Base-by-base conservation (phyloP, 2,329 filamentous ascomycete species). In the Talaromyces atroroseus region DNA sequence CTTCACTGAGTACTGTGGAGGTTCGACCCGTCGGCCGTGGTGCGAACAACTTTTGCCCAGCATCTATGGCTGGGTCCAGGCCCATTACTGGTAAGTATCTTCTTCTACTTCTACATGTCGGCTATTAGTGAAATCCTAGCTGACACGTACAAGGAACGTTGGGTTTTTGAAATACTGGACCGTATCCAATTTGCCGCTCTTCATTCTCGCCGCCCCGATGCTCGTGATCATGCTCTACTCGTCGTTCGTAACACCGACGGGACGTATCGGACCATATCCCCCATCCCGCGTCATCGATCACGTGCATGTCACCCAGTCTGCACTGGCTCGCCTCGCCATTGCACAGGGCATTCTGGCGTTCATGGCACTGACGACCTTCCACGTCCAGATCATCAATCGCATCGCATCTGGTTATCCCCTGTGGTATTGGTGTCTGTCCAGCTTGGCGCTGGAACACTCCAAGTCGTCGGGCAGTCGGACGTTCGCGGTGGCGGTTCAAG, bases 131-230 rank as follows among this genome's bases (percentile, higher is more conserved):
- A n/a, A n/a, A n/a, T n/a, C 29, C 21, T n/a, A 42, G 16, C 40
- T 24, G n/a, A 26, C 48, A 49, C 11, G 16, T 38, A 21, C 59
- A n/a, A 96, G 92, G 94, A 86, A 92, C 65, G 85, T 88, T 52
- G 94, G 94, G 0, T 87, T 95, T 63, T 80, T 97, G 52, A 82
- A 82, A 58, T 99, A 99, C 76, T 99, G 94, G 94, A 95, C 86
- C 0, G 61, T 87, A 0, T 84, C 87, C 5, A 96, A 99, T 67
- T 68, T 94, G 10, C 94, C 94, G 0, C 80, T 99, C 1, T 99
- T 99, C 72, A 65, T 92, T 21, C 80, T 99, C 11, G 92, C 92
- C 1, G 73, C 82, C 0, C 94, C 94, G 1, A 87, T 92, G 78
- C 76, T 96, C 51, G 75, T 76, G 36, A 69, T 96, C 8, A 73